Evolutionary conservation across 192 early-diverging fungal species (phyloP).

Genomic region (Diversispora epigaea): DNA sequence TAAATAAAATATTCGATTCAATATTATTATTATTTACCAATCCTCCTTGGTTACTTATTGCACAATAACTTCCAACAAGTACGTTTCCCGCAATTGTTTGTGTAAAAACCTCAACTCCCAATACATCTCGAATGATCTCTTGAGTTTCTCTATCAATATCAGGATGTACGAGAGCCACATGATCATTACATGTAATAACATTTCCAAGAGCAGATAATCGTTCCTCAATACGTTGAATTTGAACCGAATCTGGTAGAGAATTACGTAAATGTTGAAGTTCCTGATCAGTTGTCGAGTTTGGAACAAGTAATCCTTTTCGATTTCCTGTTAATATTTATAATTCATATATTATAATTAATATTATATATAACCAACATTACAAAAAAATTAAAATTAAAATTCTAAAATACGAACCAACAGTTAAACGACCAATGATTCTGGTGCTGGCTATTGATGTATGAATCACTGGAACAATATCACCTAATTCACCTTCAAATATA

Average conservation of each 20-base stretch:
- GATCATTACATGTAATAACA: slow-evolving; percentile 99
- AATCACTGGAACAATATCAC: slow-evolving; percentile 93
- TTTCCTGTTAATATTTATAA: slow-evolving; percentile 59
- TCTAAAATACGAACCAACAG: slow-evolving; percentile 43
- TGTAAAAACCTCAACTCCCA: slow-evolving; percentile 97
- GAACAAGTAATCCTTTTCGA: slow-evolving; percentile 90
- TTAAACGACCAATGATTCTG: slow-evolving; percentile 93
- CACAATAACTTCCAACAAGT: slow-evolving; percentile 92
- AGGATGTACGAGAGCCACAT: slow-evolving; percentile 97
- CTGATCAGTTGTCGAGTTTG: slow-evolving; percentile 94
- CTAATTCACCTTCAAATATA: slow-evolving; percentile 93
- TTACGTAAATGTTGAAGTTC: slow-evolving; percentile 97
- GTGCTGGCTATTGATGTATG: slow-evolving; percentile 97
- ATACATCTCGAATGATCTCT: slow-evolving; percentile 98
- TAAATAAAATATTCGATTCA: neutral
- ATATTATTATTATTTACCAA: slow-evolving; percentile 71
- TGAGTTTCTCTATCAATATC: slow-evolving; percentile 98
- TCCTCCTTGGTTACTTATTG: slow-evolving; percentile 96
- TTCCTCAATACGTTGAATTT: slow-evolving; percentile 97
- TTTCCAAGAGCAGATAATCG: slow-evolving; percentile 96
- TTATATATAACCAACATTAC: neutral
- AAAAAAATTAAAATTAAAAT: neutral
- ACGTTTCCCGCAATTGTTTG: slow-evolving; percentile 98
- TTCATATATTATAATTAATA: neutral
- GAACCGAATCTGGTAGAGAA: slow-evolving; percentile 88